Evolutionary conservation across 768 basidiomycete species (phyloP), one percentile per base, ranked within the genome.

Genomic region (Cyclocybe aegerita): DNA sequence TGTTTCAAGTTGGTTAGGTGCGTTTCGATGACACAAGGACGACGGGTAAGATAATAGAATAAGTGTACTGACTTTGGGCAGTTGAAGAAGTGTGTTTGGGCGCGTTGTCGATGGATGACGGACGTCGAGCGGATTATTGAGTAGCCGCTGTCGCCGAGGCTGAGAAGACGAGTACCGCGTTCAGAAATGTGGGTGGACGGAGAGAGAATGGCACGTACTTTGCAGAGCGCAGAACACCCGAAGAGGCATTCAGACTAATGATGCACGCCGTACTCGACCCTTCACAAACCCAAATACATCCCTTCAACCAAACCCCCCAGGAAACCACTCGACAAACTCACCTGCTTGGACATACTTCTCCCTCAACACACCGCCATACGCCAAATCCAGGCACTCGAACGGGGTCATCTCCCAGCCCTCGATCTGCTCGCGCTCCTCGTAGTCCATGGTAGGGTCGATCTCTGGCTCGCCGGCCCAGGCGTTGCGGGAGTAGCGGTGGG

Each of bases 381-480:
- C 87, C 39, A 85, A 71, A 53, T 85, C 80, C 45, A 93, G 66
- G 60, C 86, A 91, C 52, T 88, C 82, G 52, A 74, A 72, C 9
- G 90, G 83, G 33, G 83, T 80, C 64, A 88, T 72, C 65, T 91
- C 88, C 80, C 83, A 84, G n/a, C 89, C 89, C 53, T 85, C 86
- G 23, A 84, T 73, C 46, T 79, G 73, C 56, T 85, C 80, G 6
- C 77, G 73, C 47, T 82, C 82, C 52, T 85, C 83, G 51, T 88
- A 83, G 46, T 88, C 86, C 61, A 87, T 76, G 9, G 80, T 88
- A 1, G 89, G 86, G 60, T 90, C 89, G 14, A 84, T 81, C 62
- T 91, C 90, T 4, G 89, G 90, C 60, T 92, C 90, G 15, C 89
- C 90, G 5, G 86, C 81, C 89, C 90, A 91, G 15, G 86, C 86